Evolutionary conservation across 129 eudicot species (phyloP), one percentile per base, ranked within the genome.

Genomic region (Apium graveolens): DNA sequence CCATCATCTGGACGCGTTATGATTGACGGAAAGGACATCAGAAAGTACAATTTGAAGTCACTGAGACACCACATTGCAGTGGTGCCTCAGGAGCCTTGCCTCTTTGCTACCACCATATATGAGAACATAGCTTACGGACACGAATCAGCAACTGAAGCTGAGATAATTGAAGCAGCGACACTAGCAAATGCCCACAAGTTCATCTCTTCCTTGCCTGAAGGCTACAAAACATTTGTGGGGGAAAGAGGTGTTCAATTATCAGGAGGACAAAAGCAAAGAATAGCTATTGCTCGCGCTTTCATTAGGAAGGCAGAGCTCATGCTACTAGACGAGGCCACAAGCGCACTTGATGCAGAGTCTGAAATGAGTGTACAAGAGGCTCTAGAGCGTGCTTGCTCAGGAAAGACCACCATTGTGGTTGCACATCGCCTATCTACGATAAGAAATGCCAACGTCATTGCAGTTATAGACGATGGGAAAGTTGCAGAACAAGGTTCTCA

Each of bases 61-160:
- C 65, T 96, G 11, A 84, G 99, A 13, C 88, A 84, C 41, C 97
- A 87, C 83, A 90, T 96, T 41, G 95, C 97, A 0, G 78, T 82
- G 27, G 99, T 96, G 26, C 97, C 97, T 11, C 99, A 96, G 80
- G 99, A 96, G 74, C 99, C 99, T 6, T 96, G 99, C 84, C 95
- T 96, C 32, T 96, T 96, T 29, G 94, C 93, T 7, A 82, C 97
- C 65, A 85, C 99, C 3, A 91, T 96, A 29, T 86, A 88, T 18
- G 99, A 96, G 43, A 96, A 96, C 82, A 96, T 96, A 4, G 96
- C 96, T 0, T 96, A 96, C 13, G 99, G 99, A 8, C 88, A 86
- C 20, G 99, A 92, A 55, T 82, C 91, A 2, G 97, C 94, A 7
- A 96, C 97, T 2, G 97, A 92, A 24, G 87, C 97, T 0, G 99